Evolutionary conservation across 768 basidiomycete genomes (phyloP).

Genomic region (Rhizopogon rudus): DNA sequence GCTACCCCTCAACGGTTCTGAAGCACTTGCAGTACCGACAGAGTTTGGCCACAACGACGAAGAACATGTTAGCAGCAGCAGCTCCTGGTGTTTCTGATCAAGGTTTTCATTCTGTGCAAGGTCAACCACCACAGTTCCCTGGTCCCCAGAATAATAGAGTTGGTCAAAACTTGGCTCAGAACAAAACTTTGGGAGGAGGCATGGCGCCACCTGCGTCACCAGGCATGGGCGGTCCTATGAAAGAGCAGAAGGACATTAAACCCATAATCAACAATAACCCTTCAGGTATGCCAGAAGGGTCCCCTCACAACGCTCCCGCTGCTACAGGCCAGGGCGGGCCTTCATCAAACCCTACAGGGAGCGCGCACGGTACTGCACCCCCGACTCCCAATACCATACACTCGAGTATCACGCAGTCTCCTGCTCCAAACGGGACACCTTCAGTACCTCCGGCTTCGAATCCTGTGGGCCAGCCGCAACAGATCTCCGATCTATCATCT

Average conservation of each 20-base stretch:
- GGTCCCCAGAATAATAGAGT: constrained; percentile 26
- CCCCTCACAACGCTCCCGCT: constrained; percentile 37
- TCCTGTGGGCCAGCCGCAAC: constrained; percentile 16
- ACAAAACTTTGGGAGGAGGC: constrained; percentile 37
- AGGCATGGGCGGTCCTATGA: constrained; percentile 28
- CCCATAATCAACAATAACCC: constrained; percentile 22
- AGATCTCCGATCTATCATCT: constrained; percentile 14
- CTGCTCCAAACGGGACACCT: constrained; percentile 26
- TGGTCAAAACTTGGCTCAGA: constrained; percentile 23
- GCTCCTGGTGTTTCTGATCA: constrained; percentile 34
- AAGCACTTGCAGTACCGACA: constrained; percentile 33
- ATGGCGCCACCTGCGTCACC: constrained; percentile 52
- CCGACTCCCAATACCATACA: constrained; percentile 30
- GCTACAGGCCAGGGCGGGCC: constrained; percentile 20
- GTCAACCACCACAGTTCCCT: constrained; percentile 29
- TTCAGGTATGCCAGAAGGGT: constrained; percentile 29
- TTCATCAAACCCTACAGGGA: constrained; percentile 9
- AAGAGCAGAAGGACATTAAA: constrained; percentile 31
- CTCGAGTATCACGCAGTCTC: constrained; percentile 32
- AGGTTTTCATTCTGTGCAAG: constrained; percentile 31
- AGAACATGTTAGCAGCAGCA: constrained; percentile 19
- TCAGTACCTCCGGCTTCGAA: constrained; percentile 23
- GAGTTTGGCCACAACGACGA: constrained; percentile 32
- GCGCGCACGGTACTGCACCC: constrained; percentile 29
- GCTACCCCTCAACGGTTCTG: constrained; percentile 5